Percentiles rank a stretch among this genome's conserved stretches.
Conservation (phyloP, 1,139 yeast genomes). For the Diutina neorugosa region DNA sequence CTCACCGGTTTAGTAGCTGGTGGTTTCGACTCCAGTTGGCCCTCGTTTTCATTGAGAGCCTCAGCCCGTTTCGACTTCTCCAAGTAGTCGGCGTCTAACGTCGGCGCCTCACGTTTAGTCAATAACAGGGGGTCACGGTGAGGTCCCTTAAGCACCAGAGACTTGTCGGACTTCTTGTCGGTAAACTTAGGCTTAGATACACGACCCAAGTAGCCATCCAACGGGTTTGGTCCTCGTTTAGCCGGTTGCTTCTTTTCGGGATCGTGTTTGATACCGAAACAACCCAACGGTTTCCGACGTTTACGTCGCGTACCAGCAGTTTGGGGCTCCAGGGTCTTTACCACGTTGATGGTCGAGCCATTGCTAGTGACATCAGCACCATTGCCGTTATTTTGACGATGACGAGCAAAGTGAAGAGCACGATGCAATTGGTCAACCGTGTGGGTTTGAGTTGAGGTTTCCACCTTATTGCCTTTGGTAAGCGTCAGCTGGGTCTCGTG, state of each 20-base stretch:
- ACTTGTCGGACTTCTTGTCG: background rate
- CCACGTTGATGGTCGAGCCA: background rate
- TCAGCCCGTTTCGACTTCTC: background rate
- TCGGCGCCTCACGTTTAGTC: background rate
- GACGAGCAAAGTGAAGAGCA: slow-evolving; percentile 12
- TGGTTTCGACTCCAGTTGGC: background rate
- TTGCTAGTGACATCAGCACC: background rate
- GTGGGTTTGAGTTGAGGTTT: slow-evolving; percentile 33
- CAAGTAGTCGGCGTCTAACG: background rate
- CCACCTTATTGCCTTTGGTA: slow-evolving; percentile 16
- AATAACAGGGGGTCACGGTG: background rate
- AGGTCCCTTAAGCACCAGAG: background rate
- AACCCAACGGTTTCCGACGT: background rate
- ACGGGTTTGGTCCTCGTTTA: background rate
- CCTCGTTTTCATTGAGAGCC: background rate
- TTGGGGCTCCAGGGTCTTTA: background rate
- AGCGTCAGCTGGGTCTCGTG: slow-evolving; percentile 21
- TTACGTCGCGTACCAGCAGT: background rate
- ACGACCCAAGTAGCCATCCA: slow-evolving; percentile 1
- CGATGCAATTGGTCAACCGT: slow-evolving; percentile 18
- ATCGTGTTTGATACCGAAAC: background rate
- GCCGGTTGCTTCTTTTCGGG: background rate
- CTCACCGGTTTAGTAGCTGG: background rate
- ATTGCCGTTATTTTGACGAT: background rate
- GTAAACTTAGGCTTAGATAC: background rate